Conservation (phyloP, 306 rosid species). For the Styphnolobium japonicum region DNA sequence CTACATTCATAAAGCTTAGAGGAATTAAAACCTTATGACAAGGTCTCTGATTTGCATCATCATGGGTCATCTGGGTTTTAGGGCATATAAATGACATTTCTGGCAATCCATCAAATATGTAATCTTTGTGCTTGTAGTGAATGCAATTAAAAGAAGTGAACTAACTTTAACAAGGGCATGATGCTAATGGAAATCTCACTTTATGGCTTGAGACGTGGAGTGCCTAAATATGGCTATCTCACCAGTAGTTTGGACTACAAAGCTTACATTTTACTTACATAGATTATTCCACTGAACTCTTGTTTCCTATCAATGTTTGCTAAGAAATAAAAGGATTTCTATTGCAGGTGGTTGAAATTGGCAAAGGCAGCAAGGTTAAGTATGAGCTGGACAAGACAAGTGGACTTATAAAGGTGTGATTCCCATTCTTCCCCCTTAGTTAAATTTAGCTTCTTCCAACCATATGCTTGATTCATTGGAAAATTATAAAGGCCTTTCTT, state of each 20-base stretch:
- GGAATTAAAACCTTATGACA: background rate
- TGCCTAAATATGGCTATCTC: background rate
- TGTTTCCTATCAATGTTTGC: background rate
- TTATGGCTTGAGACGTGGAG: background rate
- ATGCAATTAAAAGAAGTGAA: background rate
- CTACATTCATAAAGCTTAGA: background rate
- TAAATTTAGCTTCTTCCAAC: background rate
- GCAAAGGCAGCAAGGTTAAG: conserved; percentile 89
- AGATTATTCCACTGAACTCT: background rate
- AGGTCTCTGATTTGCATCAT: background rate
- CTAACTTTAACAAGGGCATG: background rate
- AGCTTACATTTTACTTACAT: conserved; percentile 4
- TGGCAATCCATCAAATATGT: background rate
- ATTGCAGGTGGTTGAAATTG: conserved; percentile 71
- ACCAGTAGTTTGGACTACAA: conserved; percentile 3
- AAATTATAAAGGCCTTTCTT: background rate
- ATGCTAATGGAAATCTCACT: background rate
- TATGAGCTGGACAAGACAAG: conserved; percentile 79
- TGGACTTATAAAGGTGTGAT: conserved; percentile 77
- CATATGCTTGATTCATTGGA: background rate
- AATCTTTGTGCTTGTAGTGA: background rate
- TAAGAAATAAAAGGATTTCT: background rate
- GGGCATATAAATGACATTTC: background rate
- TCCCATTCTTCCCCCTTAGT: background rate
- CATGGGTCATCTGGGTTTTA: background rate